Evolutionary conservation across 2,329 filamentous ascomycete genomes (phyloP).

Genomic region (Xylaria sp.): DNA sequence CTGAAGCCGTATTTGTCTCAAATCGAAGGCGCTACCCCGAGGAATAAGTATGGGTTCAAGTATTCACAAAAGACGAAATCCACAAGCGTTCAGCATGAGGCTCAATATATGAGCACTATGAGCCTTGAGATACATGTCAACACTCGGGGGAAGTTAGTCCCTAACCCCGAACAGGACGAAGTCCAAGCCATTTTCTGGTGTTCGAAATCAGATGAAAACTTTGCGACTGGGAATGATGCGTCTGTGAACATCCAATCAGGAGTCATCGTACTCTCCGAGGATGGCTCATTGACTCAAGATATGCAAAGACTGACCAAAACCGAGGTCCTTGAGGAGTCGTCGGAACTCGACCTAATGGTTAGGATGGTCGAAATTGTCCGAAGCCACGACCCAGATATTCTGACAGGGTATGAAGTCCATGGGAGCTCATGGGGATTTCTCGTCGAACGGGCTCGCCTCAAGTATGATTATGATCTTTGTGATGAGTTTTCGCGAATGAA

Average conservation of each 20-base stretch:
- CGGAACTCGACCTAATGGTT: slow-evolving; percentile 84
- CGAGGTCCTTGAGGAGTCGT: slow-evolving; percentile 74
- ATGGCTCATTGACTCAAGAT: slow-evolving; percentile 62
- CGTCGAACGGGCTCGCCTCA: slow-evolving; percentile 83
- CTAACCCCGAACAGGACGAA: slow-evolving; percentile 90
- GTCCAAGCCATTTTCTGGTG: slow-evolving; percentile 91
- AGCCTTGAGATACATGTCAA: slow-evolving; percentile 93
- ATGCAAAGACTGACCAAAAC: slow-evolving; percentile 66
- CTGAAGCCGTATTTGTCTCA: slow-evolving; percentile 68
- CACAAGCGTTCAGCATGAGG: slow-evolving; percentile 80
- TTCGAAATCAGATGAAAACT: slow-evolving; percentile 75
- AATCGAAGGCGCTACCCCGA: slow-evolving; percentile 87
- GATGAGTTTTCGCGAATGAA: slow-evolving; percentile 92
- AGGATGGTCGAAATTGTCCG: slow-evolving; percentile 88
- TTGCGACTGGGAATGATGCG: slow-evolving; percentile 54
- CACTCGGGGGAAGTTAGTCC: slow-evolving; percentile 77
- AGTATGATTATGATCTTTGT: slow-evolving; percentile 89
- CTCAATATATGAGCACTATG: slow-evolving; percentile 96
- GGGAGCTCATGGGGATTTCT: slow-evolving; percentile 94
- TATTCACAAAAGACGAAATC: slow-evolving; percentile 79
- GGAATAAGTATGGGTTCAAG: slow-evolving; percentile 81
- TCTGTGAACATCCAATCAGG: slow-evolving; percentile 65
- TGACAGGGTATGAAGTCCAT: slow-evolving; percentile 95
- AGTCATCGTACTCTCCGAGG: slow-evolving; percentile 72
- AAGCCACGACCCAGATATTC: slow-evolving; percentile 83